Conservation (phyloP, 768 basidiomycete species). For the Cystofilobasidium ferigula region DNA sequence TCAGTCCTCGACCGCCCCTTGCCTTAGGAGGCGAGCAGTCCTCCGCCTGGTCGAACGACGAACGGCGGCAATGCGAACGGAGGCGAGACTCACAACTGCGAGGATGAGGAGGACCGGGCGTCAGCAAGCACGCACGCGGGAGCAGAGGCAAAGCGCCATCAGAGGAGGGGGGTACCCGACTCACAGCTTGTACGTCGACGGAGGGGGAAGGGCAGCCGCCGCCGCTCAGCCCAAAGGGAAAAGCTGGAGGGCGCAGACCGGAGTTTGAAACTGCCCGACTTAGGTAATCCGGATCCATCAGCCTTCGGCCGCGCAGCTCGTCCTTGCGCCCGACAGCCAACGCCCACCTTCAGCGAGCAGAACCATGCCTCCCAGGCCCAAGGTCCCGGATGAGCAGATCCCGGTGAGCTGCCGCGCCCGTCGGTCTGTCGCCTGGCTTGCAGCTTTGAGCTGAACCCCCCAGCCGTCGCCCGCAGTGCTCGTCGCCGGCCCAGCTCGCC, state of each 20-base stretch:
- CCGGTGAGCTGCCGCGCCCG: neutral
- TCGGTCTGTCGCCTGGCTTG: neutral
- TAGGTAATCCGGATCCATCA: no score
- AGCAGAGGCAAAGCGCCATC: no score
- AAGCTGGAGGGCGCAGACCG: neutral
- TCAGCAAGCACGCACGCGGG: neutral
- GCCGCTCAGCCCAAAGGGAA: neutral
- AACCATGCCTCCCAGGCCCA: neutral
- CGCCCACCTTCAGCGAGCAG: no score
- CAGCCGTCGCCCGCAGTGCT: slow-evolving; percentile 26
- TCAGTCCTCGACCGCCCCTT: no score
- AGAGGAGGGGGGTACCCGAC: neutral
- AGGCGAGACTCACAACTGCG: neutral
- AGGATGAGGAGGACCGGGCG: neutral
- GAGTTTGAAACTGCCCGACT: neutral
- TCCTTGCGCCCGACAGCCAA: no score
- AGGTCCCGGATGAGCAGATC: neutral
- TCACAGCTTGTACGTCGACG: slow-evolving; percentile 4
- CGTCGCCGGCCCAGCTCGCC: slow-evolving; percentile 27
- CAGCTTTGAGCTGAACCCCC: no score
- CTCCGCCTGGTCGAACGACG: no score
- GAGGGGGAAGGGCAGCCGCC: neutral
- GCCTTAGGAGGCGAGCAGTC: no score
- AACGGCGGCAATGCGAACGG: neutral
- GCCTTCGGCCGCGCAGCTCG: no score